A percentile compares a stretch with the other conserved stretches of the same genome.
Conservation (phyloP, 2,329 filamentous ascomycete species). For the Zasmidium angulare region DNA sequence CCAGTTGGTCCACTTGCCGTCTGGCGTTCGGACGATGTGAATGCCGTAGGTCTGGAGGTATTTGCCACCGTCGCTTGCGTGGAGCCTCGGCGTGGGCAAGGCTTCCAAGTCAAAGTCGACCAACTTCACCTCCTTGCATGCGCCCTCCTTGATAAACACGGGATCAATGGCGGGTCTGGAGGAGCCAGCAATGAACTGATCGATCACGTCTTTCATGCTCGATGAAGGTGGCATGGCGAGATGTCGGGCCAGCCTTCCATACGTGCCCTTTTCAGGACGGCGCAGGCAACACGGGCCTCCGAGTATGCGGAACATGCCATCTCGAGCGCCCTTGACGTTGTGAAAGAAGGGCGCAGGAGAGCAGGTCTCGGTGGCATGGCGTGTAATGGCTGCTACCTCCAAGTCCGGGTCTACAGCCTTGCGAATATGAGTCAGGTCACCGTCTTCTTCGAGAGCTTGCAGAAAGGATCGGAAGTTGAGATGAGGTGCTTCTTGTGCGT, state of each 20-base stretch:
- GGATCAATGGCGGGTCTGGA: conserved; percentile 4
- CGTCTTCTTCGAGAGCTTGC: conserved; percentile 39
- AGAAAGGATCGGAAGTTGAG: conserved; percentile 48
- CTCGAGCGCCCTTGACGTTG: conserved; percentile 48
- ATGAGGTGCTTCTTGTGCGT: too few species aligned
- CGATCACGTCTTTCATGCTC: background rate
- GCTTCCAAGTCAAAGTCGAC: background rate
- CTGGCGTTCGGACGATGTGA: conserved; percentile 48
- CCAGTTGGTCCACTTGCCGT: conserved; percentile 51
- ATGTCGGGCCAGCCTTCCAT: conserved; percentile 30
- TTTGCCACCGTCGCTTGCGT: conserved; percentile 50
- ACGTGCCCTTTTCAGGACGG: conserved; percentile 37
- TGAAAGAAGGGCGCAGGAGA: conserved; percentile 54
- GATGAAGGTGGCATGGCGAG: conserved; percentile 41
- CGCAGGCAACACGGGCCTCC: conserved; percentile 46
- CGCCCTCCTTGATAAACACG: too few species aligned
- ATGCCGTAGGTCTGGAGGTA: conserved; percentile 55
- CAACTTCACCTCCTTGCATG: too few species aligned
- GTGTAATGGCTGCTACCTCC: conserved; percentile 50
- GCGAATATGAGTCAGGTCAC: conserved; percentile 49
- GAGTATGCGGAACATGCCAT: conserved; percentile 52
- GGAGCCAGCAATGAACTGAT: conserved; percentile 35
- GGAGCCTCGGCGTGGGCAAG: conserved; percentile 38
- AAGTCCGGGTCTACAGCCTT: conserved; percentile 46
- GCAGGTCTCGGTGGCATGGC: conserved; percentile 46